Evolutionary conservation across 257 asterid species (phyloP).

Genomic region (Solanum sitiens): DNA sequence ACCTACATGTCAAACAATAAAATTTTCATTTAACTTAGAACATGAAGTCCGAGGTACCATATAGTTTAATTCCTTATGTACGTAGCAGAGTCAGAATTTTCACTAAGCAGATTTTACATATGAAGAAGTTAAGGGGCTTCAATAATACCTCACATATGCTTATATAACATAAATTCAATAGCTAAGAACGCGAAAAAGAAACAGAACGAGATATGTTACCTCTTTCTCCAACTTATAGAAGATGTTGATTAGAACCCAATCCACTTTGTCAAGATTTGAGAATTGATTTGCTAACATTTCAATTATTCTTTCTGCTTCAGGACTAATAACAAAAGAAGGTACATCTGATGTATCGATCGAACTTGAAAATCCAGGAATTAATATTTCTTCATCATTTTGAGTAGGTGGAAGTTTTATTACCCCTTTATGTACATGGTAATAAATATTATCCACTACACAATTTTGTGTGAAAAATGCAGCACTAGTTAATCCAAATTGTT

Average conservation of each 20-base stretch:
- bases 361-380: neutral
- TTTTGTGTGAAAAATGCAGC: constrained; percentile 12
- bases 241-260: constrained; percentile 10
- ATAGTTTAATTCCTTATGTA: neutral
- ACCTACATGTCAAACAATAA: neutral
- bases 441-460: constrained; percentile 11
- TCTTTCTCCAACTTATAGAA: constrained; percentile 22
- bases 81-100: too few relatives aligned
- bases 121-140: neutral
- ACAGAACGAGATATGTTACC: neutral
- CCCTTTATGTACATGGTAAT: constrained; percentile 8
- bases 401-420: neutral
- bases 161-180: neutral
- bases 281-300: neutral
- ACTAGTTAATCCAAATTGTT: neutral
- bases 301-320: neutral
- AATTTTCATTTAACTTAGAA: neutral
- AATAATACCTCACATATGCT: neutral
- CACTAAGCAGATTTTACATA: too few relatives aligned
- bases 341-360: neutral
- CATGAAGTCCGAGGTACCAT: neutral
- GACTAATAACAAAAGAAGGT: neutral
- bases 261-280: constrained; percentile 2
- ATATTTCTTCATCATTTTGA: neutral
- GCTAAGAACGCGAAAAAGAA: neutral